Evolutionary conservation across 257 asterid species (phyloP).

Genomic region (Lantana camara): DNA sequence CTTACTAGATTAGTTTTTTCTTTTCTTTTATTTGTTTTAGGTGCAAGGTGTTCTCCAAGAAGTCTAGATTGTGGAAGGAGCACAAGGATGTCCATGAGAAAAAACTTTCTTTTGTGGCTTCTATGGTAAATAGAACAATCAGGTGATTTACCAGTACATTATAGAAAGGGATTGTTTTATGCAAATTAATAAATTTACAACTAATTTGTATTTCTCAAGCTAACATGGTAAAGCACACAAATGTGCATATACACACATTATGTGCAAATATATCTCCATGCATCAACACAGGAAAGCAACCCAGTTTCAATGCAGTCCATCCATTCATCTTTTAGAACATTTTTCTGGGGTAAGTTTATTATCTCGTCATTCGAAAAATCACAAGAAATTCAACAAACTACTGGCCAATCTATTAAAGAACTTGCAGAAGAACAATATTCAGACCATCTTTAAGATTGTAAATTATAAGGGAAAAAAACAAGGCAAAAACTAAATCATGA

Average conservation of each 20-base stretch:
- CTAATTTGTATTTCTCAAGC: too few species aligned
- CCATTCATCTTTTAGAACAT: conserved; percentile 1
- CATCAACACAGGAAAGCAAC: conserved; percentile 5
- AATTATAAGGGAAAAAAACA: background rate
- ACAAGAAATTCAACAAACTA: background rate
- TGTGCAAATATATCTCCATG: background rate
- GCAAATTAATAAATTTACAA: too few species aligned
- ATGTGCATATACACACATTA: background rate
- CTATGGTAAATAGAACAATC: too few species aligned
- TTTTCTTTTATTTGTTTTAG: too few species aligned
- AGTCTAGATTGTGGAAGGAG: too few species aligned
- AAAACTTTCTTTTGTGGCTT: too few species aligned
- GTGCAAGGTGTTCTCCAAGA: too few species aligned
- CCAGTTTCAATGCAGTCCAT: background rate
- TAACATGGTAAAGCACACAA: too few species aligned
- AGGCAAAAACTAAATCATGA: background rate
- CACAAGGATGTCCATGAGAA: too few species aligned
- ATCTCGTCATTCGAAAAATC: background rate
- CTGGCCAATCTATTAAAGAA: background rate
- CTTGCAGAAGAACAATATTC: background rate
- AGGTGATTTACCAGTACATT: too few species aligned
- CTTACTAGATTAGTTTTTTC: too few species aligned
- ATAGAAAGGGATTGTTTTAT: background rate
- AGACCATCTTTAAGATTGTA: conserved; percentile 12
- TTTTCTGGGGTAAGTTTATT: conserved; percentile 15